Base-by-base conservation (phyloP, 164 flowering plant genomes). In the Dillenia turbinata region DNA sequence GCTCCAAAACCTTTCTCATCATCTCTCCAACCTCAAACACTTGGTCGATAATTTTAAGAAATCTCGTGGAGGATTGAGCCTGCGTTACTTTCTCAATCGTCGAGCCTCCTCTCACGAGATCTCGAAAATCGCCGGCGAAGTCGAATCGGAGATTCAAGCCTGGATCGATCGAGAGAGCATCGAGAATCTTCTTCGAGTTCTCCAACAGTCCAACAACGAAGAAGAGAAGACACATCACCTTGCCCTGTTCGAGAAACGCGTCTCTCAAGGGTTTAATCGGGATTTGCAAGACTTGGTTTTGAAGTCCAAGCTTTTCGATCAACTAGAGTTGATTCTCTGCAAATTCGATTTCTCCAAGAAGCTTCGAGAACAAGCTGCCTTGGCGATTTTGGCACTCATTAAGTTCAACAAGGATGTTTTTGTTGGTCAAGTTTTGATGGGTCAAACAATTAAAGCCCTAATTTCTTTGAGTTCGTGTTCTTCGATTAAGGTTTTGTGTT, bases 391-490 rank as follows among this genome's bases (percentile, higher is more conserved):
- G 4, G 83, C 79, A 1, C 49, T 94, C 61, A 85, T 89, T 14
- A 63, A 68, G 15, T 94, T 87, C 85, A 94, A 94, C 81, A 89
- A 86, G 70, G 91, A 89, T 66, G 97, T 94, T 4, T 94, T 94
- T 68, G 97, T 94, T 8, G 96, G 93, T 12, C 74, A 85, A 59
- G 87, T 91, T 1, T 49, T 78, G 56, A 83, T 86, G 83, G 90
- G 90, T 33, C 76, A 67, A 12, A 73, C 81, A 2, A 54, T 80
- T 15, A 67, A 70, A n/a, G 78, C 87, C 0, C 65, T 94, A 12
- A 60, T 89, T 8, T 62, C 69, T 10, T 78, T 89, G 77, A 69
- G 60, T 2, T 73, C 93, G 1, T 46, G 49, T 2, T 57, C 64
- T 19, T 79, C 89, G 9, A 63, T 94, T 1, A 66, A 67, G 61